Evolutionary conservation across 2,329 filamentous ascomycete species (phyloP), one percentile per base, ranked within the genome.

Genomic region (Ceratocystis eucalypticola): DNA sequence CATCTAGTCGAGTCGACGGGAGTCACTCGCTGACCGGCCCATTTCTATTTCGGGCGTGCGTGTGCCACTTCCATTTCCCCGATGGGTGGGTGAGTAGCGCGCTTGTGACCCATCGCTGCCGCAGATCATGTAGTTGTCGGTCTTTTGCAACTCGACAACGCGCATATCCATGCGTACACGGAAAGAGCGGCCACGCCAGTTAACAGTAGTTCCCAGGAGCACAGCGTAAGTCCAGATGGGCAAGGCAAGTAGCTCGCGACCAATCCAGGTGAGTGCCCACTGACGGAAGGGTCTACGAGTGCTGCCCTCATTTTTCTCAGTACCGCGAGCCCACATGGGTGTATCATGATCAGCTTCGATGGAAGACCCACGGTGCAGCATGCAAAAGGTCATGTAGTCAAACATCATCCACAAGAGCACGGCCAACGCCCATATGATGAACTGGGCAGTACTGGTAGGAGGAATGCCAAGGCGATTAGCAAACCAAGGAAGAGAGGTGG

Each of bases 191-290:
- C 92, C 93, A 66, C 94, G 80, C 95, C 94, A 99, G 64, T 84
- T 84, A 0, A 99, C 90, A 0, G 86, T 93, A 1, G 88, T 85
- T 0, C 94, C 94, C n/a, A 93, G 87, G 71, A 90, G 84, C 22
- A 96, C 89, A 0, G 94, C 94, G 84, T 88, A 91, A 0, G 84
- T 78, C 94, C 94, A 99, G 68, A 99, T 88, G 0, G 92, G 92
- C 59, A 96, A 78, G 0, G 94, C 92, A 7, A 96, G 79, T 0
- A 84, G 70, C 76, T 99, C 94, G 41, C 94, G 81, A 0, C 88
- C 91, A 0, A 96, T 71, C 94, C 95, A 99, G 0, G 92, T 88
- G 5, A 81, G 74, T 3, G 94, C 72, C 89, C 91, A 99, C 70
- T 88, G 81, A 0, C 74, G 69, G 66, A 94, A 88, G 0, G 80